Conservation (phyloP, 1,284 basidiomycete genomes). For the Golubevia pallescens region DNA sequence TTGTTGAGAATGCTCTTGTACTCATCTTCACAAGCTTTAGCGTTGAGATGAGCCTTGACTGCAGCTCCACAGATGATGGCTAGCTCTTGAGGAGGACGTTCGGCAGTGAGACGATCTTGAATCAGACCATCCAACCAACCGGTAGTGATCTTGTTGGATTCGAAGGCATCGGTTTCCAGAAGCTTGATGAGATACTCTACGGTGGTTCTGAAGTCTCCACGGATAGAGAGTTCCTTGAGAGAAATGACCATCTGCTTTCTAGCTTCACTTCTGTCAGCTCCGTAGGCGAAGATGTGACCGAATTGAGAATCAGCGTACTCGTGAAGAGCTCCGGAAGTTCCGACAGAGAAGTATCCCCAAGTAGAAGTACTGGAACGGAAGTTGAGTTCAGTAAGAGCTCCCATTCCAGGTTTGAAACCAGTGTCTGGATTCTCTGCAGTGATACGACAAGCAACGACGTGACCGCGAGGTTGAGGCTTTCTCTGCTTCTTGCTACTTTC, state of each 20-base stretch:
- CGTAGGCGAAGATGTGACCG: conserved; percentile 98
- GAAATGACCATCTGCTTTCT: conserved; percentile 99
- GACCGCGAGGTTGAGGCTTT: conserved; percentile 94
- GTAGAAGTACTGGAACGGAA: conserved; percentile 91
- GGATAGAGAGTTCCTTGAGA: conserved; percentile 95
- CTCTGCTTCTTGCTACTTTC: conserved; percentile 86
- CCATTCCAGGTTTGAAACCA: conserved; percentile 99
- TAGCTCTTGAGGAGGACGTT: conserved; percentile 63
- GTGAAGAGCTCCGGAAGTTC: conserved; percentile 91
- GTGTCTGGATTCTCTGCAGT: conserved; percentile 99
- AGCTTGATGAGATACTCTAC: conserved; percentile 99
- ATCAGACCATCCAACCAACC: conserved; percentile 98
- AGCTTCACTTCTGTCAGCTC: conserved; percentile 91
- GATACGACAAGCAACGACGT: conserved; percentile 98
- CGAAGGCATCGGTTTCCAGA: conserved; percentile 93
- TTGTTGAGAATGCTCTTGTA: conserved; percentile 97
- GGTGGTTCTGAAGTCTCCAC: conserved; percentile 97
- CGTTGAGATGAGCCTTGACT: conserved; percentile 92
- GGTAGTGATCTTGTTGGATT: conserved; percentile 96
- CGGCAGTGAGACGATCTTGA: conserved; percentile 91
- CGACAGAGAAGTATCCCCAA: conserved; percentile 99
- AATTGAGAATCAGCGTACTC: conserved; percentile 84
- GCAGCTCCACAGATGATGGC: conserved; percentile 85
- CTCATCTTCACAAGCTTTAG: conserved; percentile 86
- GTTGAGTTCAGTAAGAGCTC: conserved; percentile 95